Percentiles rank a stretch among this genome's conserved stretches.
Evolutionary conservation across 345 rosid species (phyloP).

Genomic region (Streptanthus diversifolius): DNA sequence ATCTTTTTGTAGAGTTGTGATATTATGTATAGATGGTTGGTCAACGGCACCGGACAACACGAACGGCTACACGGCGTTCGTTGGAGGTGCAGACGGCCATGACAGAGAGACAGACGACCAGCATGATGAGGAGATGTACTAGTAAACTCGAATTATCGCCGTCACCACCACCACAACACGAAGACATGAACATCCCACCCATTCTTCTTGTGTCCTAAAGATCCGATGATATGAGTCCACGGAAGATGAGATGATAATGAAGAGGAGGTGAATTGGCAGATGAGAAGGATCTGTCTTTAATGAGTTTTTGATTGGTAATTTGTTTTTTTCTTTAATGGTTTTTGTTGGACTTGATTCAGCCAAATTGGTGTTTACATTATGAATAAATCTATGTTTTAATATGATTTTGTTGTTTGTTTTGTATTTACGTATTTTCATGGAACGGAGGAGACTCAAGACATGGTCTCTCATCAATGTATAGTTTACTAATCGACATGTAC

Average conservation of each 20-base stretch:
- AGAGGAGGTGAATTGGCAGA: background rate
- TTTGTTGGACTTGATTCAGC: conserved; percentile 18
- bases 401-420: background rate
- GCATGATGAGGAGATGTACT: conserved; percentile 28
- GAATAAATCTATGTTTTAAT: background rate
- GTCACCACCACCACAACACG: conserved; percentile 34
- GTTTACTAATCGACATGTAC: conserved; percentile 12
- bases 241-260: background rate
- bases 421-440: background rate
- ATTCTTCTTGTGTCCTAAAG: conserved; percentile 4
- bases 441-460: background rate
- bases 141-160: conserved; percentile 16
- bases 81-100: conserved; percentile 40
- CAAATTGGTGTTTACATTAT: conserved; percentile 1
- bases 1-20: conserved; percentile 3
- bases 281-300: conserved; percentile 29
- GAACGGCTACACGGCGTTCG: conserved; percentile 25
- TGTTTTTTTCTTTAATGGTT: background rate
- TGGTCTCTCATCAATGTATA: background rate
- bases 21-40: background rate
- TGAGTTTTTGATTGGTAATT: background rate
- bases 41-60: conserved; percentile 33
- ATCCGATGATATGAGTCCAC: background rate
- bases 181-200: conserved; percentile 39
- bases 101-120: conserved; percentile 41